Evolutionary conservation across 164 flowering plant species (phyloP), one percentile per base, ranked within the genome.

Genomic region (Nymphaea colorata): DNA sequence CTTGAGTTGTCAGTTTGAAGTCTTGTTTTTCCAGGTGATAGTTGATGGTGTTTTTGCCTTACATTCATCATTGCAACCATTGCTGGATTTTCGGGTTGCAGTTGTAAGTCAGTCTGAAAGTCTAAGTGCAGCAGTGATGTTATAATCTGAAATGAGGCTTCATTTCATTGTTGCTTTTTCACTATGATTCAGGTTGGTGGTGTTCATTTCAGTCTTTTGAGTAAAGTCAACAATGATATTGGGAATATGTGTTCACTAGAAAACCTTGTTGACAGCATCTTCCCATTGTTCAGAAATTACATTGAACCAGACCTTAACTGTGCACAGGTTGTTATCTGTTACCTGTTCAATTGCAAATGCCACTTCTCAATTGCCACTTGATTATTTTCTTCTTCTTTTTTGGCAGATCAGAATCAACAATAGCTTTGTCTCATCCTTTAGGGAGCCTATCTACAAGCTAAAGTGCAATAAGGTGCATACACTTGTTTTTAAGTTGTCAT

Each of bases 281-380:
- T 95, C 72, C 98, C 99, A 57, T 81, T 92, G 79, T 95, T 95
- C 78, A 87, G 96, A 78, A 95, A 86, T 83, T 92, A 95, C 75
- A 95, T 95, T 68, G 99, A 95, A 76, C 96, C 99, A 66, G 98
- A 95, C 78, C 92, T 95, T 71, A 96, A 92, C 82, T 98, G 92
- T 85, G 99, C 98, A 44, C 98, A 95, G 96, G 99, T 90, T 71
- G 73, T 80, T 77, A 11, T 70, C 72, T 67, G 64, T 64, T 42
- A 71, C 6, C 6, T 36, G 25, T 61, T 61, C 16, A 61, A 2
- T n/a, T 7, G 25, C 41, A n/a, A 36, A n/a, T 61, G 64, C 41
- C 17, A 17, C 59, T 69, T 41, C 43, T 42, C 15, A 36, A 36
- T 60, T 42, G n/a, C 43, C 6, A 3, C 16, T 8, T 60, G 16